Base-by-base conservation (phyloP, 2,329 filamentous ascomycete species). In the Botrytis elliptica region DNA sequence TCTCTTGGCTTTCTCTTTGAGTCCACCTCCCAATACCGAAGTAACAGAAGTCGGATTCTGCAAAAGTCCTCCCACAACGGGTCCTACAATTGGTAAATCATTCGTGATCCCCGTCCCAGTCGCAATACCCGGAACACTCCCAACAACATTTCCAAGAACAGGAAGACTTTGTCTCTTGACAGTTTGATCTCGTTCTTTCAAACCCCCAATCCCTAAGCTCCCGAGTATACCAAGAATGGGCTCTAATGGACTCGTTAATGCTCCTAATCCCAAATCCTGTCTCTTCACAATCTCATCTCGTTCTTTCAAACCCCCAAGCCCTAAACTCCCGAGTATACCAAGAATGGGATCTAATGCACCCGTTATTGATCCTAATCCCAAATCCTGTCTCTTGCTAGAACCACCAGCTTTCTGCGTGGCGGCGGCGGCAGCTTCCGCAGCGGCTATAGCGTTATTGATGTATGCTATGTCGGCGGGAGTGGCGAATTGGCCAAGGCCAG, bases 181-280 rank as follows among this genome's bases (percentile, higher is more conserved):
- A 29, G 22, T 42, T 22, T 57, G 49, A 38, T 42, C 22, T 42
- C 66, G 46, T 38, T 69, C 66, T 29, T 69, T 69, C 66, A 69
- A 29, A 1, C 22, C 33, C 7, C 33, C 2, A 49, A 9, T 29
- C 6, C 46, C 46, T 25, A 68, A 57, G 0, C 3, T 9, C 8
- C 36, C 25, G 4, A 57, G 25, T 57, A 68, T 22, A 69, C 22
- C 8, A 4, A 33, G 46, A 68, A 68, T 2, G 9, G 46, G 46
- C 10, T 1, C 3, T 49, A 25, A 25, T 49, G 29, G 29, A 29
- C 29, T 29, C 29, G 29, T 29, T 29, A 29, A 29, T 29, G 29
- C 29, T 29, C 29, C 29, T 29, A 29, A 29, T 29, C 29, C 63
- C 12, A 22, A 12, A 36, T 3, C 12, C 36, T 66, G 64, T 59